These are phyloP conservation scores for Trichoderma pleuroti DNA, from an alignment of 2,329 filamentous ascomycete species.

Conservation along the genomic window DNA sequence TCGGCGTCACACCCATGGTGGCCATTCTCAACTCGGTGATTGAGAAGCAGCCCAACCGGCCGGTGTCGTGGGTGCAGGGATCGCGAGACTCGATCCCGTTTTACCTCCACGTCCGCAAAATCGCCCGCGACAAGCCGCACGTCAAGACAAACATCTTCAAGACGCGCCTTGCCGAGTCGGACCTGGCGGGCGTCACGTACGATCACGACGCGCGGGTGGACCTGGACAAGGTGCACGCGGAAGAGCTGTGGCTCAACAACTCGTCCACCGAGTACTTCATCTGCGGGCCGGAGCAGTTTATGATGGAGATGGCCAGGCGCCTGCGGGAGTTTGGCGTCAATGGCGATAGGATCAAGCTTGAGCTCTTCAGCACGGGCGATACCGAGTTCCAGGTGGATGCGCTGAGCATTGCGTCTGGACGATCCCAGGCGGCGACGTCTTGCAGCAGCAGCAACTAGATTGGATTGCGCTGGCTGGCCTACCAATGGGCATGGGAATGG, in stretches of 20 bases:
- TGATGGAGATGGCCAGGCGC: slow-evolving; percentile 47
- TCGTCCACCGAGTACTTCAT: slow-evolving; percentile 51
- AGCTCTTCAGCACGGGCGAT: slow-evolving; percentile 47
- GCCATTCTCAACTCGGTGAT: slow-evolving; percentile 57
- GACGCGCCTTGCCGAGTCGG: slow-evolving; percentile 45
- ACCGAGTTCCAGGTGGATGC: slow-evolving; percentile 36
- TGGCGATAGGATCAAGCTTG: slow-evolving; percentile 40
- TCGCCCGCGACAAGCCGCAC: slow-evolving; percentile 38
- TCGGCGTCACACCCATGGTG: slow-evolving; percentile 57
- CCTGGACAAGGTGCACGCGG: slow-evolving; percentile 41
- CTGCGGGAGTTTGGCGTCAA: slow-evolving; percentile 41
- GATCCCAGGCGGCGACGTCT: neutral
- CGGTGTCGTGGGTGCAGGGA: slow-evolving; percentile 59
- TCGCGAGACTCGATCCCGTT: slow-evolving; percentile 52
- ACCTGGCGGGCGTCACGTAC: slow-evolving; percentile 42
- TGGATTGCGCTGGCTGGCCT: neutral
- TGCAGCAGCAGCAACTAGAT: neutral
- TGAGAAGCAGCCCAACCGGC: slow-evolving; percentile 43
- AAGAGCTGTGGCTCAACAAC: slow-evolving; percentile 45
- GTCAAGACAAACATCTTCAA: slow-evolving; percentile 47
- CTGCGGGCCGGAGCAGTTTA: slow-evolving; percentile 54
- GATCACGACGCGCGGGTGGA: slow-evolving; percentile 44
- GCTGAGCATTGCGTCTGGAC: slow-evolving; percentile 26
- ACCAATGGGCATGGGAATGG: accelerated
- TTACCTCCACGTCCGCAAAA: slow-evolving; percentile 46